These are phyloP conservation scores for Berberis thunbergii DNA, from an alignment of 164 flowering plant genomes.

Conservation along the genomic window DNA sequence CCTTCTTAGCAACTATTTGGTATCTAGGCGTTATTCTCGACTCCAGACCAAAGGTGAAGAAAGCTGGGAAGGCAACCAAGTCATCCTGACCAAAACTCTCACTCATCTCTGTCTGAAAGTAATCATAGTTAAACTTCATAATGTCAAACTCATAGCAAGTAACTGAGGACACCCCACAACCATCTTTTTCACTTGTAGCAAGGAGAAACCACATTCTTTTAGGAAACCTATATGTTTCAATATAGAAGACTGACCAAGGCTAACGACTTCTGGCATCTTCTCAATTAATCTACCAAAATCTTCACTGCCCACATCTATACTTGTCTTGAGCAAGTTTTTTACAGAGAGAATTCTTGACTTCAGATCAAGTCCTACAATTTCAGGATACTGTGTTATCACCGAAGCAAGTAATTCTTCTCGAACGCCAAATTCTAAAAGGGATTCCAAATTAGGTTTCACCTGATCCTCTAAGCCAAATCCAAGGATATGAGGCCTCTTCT, in stretches of 20 bases:
- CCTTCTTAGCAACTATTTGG: constrained; percentile 46
- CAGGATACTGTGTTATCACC: constrained; percentile 78
- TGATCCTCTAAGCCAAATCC: constrained; percentile 67
- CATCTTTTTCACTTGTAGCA: constrained; percentile 55
- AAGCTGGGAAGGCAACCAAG: constrained; percentile 76
- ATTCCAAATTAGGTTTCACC: constrained; percentile 62
- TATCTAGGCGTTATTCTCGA: constrained; percentile 79
- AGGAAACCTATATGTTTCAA: constrained; percentile 69
- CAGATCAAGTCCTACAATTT: constrained; percentile 73
- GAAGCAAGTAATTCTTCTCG: constrained; percentile 45
- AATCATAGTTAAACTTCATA: constrained; percentile 68
- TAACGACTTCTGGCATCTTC: constrained; percentile 90
- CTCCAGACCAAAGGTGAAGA: constrained; percentile 84
- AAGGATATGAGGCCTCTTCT: constrained; percentile 73
- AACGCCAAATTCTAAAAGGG: constrained; percentile 50
- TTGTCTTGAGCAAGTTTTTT: constrained; percentile 36
- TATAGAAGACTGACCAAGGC: constrained; percentile 44
- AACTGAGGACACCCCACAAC: constrained; percentile 77
- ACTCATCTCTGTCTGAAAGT: constrained; percentile 53
- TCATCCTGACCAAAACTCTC: constrained; percentile 52
- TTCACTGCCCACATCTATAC: constrained; percentile 32
- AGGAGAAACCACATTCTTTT: constrained; percentile 64
- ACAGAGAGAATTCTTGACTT: constrained; percentile 50
- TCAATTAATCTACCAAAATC: constrained; percentile 66
- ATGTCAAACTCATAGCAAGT: constrained; percentile 75